These are phyloP conservation scores for Apiospora phragmitis DNA, from an alignment of 2,329 filamentous ascomycete species.

Conservation along the genomic window DNA sequence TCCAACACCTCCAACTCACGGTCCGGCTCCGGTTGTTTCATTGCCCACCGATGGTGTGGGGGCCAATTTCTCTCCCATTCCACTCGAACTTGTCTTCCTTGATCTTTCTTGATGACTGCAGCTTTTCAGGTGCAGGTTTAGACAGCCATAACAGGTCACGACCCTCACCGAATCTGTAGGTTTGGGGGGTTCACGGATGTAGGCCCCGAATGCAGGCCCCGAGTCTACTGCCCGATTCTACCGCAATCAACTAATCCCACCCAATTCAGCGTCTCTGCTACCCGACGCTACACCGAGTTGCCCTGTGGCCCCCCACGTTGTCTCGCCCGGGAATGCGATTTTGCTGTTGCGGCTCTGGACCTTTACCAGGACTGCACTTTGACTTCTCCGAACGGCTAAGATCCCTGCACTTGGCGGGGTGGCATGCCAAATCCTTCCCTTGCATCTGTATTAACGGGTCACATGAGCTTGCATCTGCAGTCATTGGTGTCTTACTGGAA, in stretches of 20 bases:
- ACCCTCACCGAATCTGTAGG: neutral
- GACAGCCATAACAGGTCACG: neutral
- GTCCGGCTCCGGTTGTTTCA: conserved; percentile 5
- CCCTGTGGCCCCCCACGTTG: neutral
- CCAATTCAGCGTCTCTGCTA: neutral
- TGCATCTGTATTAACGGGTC: neutral
- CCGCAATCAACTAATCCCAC: neutral
- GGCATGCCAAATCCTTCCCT: neutral
- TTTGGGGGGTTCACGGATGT: neutral
- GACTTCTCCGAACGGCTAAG: neutral
- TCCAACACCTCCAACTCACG: conserved; percentile 4
- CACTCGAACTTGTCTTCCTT: neutral
- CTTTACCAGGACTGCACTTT: neutral
- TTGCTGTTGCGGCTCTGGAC: neutral
- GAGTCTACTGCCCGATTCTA: neutral
- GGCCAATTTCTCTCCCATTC: neutral
- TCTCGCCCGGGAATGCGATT: neutral
- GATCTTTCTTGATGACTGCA: neutral
- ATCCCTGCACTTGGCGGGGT: neutral
- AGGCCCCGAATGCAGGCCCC: neutral
- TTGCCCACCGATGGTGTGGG: neutral
- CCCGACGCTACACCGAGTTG: neutral
- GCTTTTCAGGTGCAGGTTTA: neutral
- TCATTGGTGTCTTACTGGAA: neutral
- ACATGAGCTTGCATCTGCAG: neutral